A percentile compares a stretch with the other conserved stretches of the same genome.
phyloP scores from a whole-genome alignment of 106 monocot genomes.

The Iris macrosiphon region DNA sequence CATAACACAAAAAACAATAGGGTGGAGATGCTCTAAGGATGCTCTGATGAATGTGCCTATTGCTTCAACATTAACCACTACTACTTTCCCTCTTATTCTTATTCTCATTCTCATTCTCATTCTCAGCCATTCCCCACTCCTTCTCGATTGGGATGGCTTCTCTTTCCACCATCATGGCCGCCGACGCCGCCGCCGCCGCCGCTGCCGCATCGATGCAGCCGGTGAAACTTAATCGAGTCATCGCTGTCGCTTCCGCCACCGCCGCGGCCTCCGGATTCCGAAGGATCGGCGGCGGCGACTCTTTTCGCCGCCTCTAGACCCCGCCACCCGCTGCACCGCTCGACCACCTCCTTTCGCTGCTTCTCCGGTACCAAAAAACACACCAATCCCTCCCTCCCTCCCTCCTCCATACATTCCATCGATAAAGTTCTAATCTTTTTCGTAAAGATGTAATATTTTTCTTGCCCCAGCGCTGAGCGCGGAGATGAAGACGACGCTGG shows the following conservation, averaged over 20 bases:
- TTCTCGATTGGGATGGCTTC: neutral
- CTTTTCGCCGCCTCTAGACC: neutral
- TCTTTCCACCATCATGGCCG: too few relatives aligned
- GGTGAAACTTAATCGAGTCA: too few relatives aligned
- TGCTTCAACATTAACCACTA: too few relatives aligned
- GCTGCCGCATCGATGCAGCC: neutral
- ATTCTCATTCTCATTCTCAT: too few relatives aligned
- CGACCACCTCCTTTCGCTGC: conserved; percentile 19
- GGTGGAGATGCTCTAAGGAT: too few relatives aligned
- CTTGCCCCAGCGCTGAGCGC: conserved; percentile 37
- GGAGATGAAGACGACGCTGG: conserved; percentile 63
- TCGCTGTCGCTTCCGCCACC: neutral
- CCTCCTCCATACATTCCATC: too few relatives aligned
- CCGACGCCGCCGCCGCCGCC: neutral
- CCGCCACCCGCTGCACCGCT: neutral
- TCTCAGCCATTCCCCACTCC: too few relatives aligned
- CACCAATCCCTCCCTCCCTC: neutral
- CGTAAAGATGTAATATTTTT: neutral
- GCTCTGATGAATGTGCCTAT: too few relatives aligned
- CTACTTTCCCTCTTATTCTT: neutral
- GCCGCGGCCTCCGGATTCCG: conserved; percentile 1
- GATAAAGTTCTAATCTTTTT: neutral
- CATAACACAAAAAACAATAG: too few relatives aligned
- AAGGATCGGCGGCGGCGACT: too few relatives aligned
- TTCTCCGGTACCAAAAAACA: conserved; percentile 28